Evolutionary conservation across 2,329 filamentous ascomycete species (phyloP), one percentile per base, ranked within the genome.

Genomic region (Hawksworthiomyces lignivorus): DNA sequence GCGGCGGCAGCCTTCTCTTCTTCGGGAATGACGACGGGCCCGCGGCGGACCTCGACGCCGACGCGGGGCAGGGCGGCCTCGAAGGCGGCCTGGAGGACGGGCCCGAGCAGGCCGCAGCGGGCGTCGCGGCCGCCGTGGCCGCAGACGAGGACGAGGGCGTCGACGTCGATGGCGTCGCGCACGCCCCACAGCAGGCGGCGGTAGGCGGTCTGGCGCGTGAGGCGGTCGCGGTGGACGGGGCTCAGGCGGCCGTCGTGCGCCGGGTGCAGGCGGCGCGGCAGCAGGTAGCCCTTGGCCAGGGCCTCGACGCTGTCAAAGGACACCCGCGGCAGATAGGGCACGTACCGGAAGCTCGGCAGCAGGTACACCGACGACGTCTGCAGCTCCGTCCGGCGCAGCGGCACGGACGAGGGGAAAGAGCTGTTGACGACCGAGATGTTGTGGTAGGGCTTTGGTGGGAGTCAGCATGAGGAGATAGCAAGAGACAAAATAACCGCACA

Each of bases 121-220:
- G 71, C 67, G 57, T 98, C 92, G 10, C 92, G 72, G 3, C 80
- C 80, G 12, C 82, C 84, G 54, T 98, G 92, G 0, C 88, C 87
- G 56, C 92, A 98, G 32, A 96, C 82, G 17, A 97, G 65, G 22
- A 98, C 76, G n/a, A 86, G 54, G 5, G 88, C 69, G 48, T 88
- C 82, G n/a, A n/a, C n/a, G 14, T 73, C 56, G 8, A 84, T 73
- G 19, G 28, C 31, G 44, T 79, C 73, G 10, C 73, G 64, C 5
- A 86, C 80, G 1, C 72, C 70, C 2, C 63, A 62, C 3, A 87
- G 65, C 27, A 64, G 65, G 42, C 46, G 65, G 55, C 55, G 75
- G 54, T 64, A 79, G 41, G 59, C 77, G 48, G 61, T 70, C 61
- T 70, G 78, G 51, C 65, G 67, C 33, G 56, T 62, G 38, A 69